Base-by-base conservation (phyloP, 306 rosid species). In the Cicer cuneatum region DNA sequence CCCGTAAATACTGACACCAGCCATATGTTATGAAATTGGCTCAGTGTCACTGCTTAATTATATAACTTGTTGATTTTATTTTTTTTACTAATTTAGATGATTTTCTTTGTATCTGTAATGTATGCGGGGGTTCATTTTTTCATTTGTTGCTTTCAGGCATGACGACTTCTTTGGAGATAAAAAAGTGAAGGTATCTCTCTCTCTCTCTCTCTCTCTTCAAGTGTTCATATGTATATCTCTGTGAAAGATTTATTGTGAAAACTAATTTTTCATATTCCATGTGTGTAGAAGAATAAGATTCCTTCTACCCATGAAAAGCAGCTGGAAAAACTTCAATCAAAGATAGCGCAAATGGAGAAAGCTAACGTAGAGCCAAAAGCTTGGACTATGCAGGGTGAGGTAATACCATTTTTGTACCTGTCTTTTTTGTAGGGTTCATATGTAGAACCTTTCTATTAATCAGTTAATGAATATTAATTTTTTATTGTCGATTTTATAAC, bases 321-420 rank as follows among this genome's bases (percentile, higher is more conserved):
- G 82, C 82, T 49, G 29, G 72, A 65, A 84, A 84, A 81, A 51
- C 80, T 82, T 79, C 87, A 80, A 77, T 77, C 90, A 12, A 74
- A 92, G 76, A 92, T 94, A 85, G 85, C 86, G 79, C 76, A 73
- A 84, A 86, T 92, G 96, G 99, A 94, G 80, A 83, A 80, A 33
- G 86, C 92, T 69, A 92, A 86, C 76, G 19, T 94, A 85, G 93
- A 90, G 69, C 93, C 88, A 53, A 89, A 90, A 83, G 71, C 82
- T 18, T 94, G 99, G 99, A 89, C 90, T 75, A 87, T 94, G 97
- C 88, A 73, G 81, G 99, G 99, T 54, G 99, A 94, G 97, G 99
- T 94, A 85, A 76, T 56, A 13, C 61, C 62, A 5, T 46, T 57
- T 43, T 14, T 42, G 42, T 11, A 14, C 6, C 59, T 39, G 56